Evolutionary conservation across 441 rosid genomes (phyloP).

Genomic region (Corymbia calophylla): DNA sequence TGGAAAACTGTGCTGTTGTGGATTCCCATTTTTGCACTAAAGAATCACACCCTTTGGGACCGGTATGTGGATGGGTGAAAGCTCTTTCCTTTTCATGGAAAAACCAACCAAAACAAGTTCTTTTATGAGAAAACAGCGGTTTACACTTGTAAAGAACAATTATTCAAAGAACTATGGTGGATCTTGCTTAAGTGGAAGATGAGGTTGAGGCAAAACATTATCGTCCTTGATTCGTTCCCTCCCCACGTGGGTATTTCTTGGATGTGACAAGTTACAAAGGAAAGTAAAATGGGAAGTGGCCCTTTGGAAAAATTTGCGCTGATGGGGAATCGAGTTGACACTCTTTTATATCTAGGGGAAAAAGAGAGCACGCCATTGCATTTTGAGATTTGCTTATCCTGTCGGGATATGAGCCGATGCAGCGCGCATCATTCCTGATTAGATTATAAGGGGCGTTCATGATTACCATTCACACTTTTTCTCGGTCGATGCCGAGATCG

Average conservation of each 20-base stretch:
- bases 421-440: neutral
- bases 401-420: neutral
- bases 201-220: neutral
- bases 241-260: neutral
- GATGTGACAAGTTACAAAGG: neutral
- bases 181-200: neutral
- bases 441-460: neutral
- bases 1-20: neutral
- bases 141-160: neutral
- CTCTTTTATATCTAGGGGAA: neutral
- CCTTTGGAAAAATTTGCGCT: neutral
- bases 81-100: neutral
- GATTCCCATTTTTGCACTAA: slow-evolving; percentile 3
- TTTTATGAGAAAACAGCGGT: neutral
- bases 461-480: neutral
- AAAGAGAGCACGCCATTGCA: neutral
- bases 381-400: neutral
- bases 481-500: neutral
- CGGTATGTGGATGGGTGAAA: neutral
- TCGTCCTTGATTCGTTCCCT: neutral
- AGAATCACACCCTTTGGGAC: slow-evolving; percentile 2
- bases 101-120: neutral
- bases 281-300: neutral
- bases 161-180: neutral
- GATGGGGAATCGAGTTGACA: neutral